Evolutionary conservation across 371 early-diverging fungal genomes (phyloP).

Genomic region (Synchytrium microbalum): DNA sequence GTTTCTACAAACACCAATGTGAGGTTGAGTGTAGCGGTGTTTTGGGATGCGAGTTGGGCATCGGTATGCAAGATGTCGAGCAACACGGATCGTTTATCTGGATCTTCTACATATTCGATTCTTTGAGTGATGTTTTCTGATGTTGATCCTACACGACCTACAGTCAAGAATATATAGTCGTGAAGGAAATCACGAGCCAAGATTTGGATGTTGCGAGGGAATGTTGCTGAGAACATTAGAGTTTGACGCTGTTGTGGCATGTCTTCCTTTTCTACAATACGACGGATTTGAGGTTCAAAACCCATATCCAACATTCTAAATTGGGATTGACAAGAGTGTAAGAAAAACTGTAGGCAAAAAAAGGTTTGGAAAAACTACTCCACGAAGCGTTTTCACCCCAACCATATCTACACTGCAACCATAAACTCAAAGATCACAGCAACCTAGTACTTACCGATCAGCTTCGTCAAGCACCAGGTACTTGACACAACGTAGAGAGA

Average conservation of each 20-base stretch:
- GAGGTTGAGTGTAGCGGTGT: conserved; percentile 26
- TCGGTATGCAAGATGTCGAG: conserved; percentile 75
- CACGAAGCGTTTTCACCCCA: background rate
- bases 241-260: conserved; percentile 87
- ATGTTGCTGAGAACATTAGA: conserved; percentile 97
- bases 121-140: conserved; percentile 95
- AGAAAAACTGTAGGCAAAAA: conserved; percentile 18
- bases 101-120: conserved; percentile 79
- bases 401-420: background rate
- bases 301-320: conserved; percentile 93
- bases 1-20: conserved; percentile 59
- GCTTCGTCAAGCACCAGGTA: conserved; percentile 98
- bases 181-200: conserved; percentile 91
- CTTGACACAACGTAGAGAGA: conserved; percentile 68
- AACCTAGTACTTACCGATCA: conserved; percentile 97
- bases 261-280: conserved; percentile 90
- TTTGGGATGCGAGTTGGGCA: conserved; percentile 22
- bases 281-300: conserved; percentile 97
- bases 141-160: conserved; percentile 93
- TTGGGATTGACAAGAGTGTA: background rate
- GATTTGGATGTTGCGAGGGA: conserved; percentile 89
- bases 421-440: too few relatives aligned
- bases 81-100: conserved; percentile 78
- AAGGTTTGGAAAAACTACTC: background rate
- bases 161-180: conserved; percentile 86